phyloP scores from a whole-genome alignment of 768 basidiomycete species.

The Candolleomyces eurysporus region DNA sequence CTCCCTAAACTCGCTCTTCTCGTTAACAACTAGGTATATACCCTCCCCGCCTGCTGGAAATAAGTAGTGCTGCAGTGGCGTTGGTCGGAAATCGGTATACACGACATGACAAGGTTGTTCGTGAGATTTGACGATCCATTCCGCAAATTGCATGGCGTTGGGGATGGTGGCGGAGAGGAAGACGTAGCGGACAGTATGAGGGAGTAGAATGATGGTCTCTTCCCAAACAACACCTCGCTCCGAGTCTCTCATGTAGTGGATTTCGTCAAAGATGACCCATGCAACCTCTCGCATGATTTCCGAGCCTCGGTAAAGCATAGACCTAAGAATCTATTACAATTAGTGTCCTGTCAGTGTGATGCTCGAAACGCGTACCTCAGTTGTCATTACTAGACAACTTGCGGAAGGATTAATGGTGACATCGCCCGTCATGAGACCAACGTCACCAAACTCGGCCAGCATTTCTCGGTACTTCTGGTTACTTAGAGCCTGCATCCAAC shows the following conservation, averaged over 20 bases:
- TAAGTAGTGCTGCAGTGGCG: conserved; percentile 96
- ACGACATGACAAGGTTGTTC: conserved; percentile 99
- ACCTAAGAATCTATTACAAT: conserved; percentile 79
- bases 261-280: conserved; percentile 99
- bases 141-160: conserved; percentile 98
- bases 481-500: conserved; percentile 73
- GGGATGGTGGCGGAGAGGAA: conserved; percentile 99
- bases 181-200: conserved; percentile 94
- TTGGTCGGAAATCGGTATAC: conserved; percentile 98
- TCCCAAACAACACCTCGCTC: conserved; percentile 99
- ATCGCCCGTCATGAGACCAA: conserved; percentile 99
- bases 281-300: conserved; percentile 99
- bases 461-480: conserved; percentile 99
- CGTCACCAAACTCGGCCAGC: conserved; percentile 95
- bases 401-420: conserved; percentile 98
- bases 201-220: conserved; percentile 96
- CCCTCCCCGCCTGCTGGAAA: conserved; percentile 97
- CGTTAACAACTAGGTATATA: conserved; percentile 97
- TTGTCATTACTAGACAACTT: conserved; percentile 98
- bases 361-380: conserved; percentile 61
- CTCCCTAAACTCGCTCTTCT: conserved; percentile 94
- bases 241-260: conserved; percentile 99
- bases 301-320: conserved; percentile 97
- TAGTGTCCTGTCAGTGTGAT: not conserved
- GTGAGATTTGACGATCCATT: conserved; percentile 98